Conservation (phyloP, 768 basidiomycete genomes). For the Galerina sulciceps region DNA sequence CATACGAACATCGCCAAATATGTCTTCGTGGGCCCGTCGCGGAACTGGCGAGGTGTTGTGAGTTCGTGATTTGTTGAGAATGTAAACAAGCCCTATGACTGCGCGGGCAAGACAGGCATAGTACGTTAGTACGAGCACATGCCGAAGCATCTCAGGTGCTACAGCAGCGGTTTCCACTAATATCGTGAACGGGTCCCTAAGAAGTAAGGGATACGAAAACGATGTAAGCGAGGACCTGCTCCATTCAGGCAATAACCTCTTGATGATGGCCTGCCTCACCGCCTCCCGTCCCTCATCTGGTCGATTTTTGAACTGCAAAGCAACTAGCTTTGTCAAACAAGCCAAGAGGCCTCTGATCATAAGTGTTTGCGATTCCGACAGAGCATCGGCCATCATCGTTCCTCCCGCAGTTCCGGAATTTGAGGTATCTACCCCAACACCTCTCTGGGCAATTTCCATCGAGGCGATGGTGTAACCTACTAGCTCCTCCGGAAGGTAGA, state of each 20-base stretch:
- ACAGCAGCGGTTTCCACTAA: conserved; percentile 91
- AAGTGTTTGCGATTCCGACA: conserved; percentile 77
- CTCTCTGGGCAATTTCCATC: conserved; percentile 82
- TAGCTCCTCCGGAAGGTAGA: conserved; percentile 92
- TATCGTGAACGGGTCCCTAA: conserved; percentile 88
- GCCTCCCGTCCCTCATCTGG: conserved; percentile 78
- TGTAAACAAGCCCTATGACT: conserved; percentile 83
- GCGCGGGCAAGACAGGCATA: conserved; percentile 89
- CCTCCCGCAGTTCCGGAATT: conserved; percentile 10
- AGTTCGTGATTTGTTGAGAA: conserved; percentile 73
- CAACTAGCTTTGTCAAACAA: conserved; percentile 68
- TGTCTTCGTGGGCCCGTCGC: conserved; percentile 60
- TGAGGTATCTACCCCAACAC: conserved; percentile 46
- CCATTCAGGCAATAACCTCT: conserved; percentile 90
- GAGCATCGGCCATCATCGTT: conserved; percentile 65
- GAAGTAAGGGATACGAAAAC: conserved; percentile 83
- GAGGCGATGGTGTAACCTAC: conserved; percentile 85
- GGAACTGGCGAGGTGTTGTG: conserved; percentile 48
- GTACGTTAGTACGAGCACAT: conserved; percentile 87
- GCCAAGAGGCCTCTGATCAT: conserved; percentile 80
- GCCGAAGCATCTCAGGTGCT: conserved; percentile 85
- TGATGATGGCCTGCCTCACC: conserved; percentile 85
- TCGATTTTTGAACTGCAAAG: conserved; percentile 69
- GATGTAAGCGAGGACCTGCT: conserved; percentile 83
- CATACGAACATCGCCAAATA: conserved; percentile 87